Percentiles rank a stretch among this genome's conserved stretches.
These are phyloP conservation scores for Dendrocalamus latiflorus DNA, from an alignment of 202 grass and related monocot species.

Conservation along the genomic window DNA sequence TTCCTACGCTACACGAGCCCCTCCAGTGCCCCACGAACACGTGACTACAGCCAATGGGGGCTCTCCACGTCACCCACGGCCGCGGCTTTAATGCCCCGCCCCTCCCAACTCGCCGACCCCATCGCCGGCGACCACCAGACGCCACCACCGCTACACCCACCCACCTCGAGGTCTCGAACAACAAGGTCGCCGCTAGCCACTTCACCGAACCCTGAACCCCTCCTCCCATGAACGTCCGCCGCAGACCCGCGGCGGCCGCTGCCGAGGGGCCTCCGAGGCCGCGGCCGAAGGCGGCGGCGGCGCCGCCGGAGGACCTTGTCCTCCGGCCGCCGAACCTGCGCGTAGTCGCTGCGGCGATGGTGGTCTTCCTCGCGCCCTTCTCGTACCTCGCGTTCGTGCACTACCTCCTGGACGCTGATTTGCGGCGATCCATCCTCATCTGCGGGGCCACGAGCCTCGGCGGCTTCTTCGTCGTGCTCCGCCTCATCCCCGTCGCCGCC, in stretches of 20 bases:
- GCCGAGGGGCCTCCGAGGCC: not conserved
- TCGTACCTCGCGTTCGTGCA: conserved; percentile 79
- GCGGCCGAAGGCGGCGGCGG: not conserved
- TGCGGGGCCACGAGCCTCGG: conserved; percentile 65
- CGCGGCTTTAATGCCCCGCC: not conserved
- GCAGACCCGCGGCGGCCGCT: conserved; percentile 21
- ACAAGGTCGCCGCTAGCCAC: not conserved
- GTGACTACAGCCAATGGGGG: conserved; percentile 33
- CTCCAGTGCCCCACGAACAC: conserved; percentile 31
- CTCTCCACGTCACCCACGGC: conserved; percentile 23
- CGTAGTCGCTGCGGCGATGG: conserved; percentile 32
- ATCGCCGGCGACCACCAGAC: conserved; percentile 40
- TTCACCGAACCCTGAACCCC: not conserved
- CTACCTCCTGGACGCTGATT: conserved; percentile 63
- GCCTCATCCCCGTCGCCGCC: conserved; percentile 80
- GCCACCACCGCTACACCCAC: too few relatives aligned
- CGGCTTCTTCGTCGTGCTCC: conserved; percentile 53
- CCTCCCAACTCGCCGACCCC: not conserved
- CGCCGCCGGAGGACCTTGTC: conserved; percentile 27
- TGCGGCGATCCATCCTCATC: conserved; percentile 73
- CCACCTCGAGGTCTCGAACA: not conserved
- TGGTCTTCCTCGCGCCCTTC: conserved; percentile 72
- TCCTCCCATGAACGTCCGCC: conserved; percentile 22
- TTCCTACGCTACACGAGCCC: not conserved
- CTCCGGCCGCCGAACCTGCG: conserved; percentile 63